Percentiles rank a stretch among this genome's conserved stretches.
Evolutionary conservation across 228 moss, liverwort and hornwort species (phyloP).

Genomic region (Sphagnum fallax): DNA sequence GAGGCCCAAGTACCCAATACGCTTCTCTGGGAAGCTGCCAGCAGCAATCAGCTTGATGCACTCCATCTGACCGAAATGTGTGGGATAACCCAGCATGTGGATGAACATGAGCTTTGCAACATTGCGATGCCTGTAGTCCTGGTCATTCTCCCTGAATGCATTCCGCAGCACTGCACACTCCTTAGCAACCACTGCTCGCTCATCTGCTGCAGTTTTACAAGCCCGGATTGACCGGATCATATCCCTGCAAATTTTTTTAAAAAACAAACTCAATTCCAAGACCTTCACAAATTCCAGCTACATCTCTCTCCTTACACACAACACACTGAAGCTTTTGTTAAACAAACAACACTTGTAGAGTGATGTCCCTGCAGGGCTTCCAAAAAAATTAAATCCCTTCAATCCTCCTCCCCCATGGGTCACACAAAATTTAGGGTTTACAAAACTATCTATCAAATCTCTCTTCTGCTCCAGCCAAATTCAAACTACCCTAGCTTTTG

Average conservation of each 20-base stretch:
- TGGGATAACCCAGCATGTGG: slow-evolving; percentile 83
- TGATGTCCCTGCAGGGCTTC: background rate
- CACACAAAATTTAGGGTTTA: too few relatives aligned
- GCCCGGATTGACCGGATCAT: slow-evolving; percentile 82
- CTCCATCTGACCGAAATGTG: slow-evolving; percentile 85
- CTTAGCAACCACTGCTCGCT: slow-evolving; percentile 74
- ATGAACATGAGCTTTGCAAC: slow-evolving; percentile 89
- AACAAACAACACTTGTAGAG: background rate
- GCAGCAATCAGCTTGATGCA: slow-evolving; percentile 79
- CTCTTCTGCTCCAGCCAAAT: too few relatives aligned
- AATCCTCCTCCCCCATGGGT: background rate
- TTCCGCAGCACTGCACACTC: slow-evolving; percentile 74
- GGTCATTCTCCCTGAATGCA: slow-evolving; percentile 69
- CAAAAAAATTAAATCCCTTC: background rate
- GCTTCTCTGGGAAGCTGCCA: slow-evolving; percentile 66
- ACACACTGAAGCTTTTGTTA: background rate
- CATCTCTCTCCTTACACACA: too few relatives aligned
- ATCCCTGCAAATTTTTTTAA: slow-evolving; percentile 28
- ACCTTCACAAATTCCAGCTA: background rate
- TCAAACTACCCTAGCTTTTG: too few relatives aligned
- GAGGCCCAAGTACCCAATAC: slow-evolving; percentile 80
- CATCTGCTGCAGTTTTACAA: slow-evolving; percentile 80
- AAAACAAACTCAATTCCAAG: background rate
- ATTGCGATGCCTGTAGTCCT: slow-evolving; percentile 75
- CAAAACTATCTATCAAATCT: too few relatives aligned